These are phyloP conservation scores for Bruguiera hainesii DNA, from an alignment of 441 rosid species.

Conservation along the genomic window DNA sequence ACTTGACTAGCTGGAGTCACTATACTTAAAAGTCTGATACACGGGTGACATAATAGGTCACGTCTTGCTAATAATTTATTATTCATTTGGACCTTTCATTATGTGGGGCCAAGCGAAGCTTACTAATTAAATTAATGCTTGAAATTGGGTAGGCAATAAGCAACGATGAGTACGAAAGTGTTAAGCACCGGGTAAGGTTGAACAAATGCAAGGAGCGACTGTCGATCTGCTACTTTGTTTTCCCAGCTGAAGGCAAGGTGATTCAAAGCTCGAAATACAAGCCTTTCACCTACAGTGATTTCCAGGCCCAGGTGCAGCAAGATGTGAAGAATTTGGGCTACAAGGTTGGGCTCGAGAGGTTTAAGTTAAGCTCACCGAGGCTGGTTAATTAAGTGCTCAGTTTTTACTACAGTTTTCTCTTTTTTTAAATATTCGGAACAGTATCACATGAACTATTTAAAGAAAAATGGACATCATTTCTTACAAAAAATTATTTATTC, in stretches of 20 bases:
- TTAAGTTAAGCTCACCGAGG: slow-evolving; percentile 37
- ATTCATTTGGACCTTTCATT: no score
- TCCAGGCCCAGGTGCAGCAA: slow-evolving; percentile 58
- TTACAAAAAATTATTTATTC: no score
- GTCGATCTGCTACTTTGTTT: slow-evolving; percentile 77
- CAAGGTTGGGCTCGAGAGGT: slow-evolving; percentile 61
- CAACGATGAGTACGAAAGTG: slow-evolving; percentile 57
- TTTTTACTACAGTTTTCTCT: no score
- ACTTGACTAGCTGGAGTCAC: no score
- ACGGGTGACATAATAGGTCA: no score
- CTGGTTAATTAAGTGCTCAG: background rate
- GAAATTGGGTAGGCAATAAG: slow-evolving; percentile 52
- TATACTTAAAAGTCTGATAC: no score
- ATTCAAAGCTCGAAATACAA: slow-evolving; percentile 58
- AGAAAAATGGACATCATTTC: no score
- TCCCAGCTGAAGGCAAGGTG: slow-evolving; percentile 52
- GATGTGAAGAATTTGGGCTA: slow-evolving; percentile 50
- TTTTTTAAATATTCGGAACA: no score
- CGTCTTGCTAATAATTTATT: no score
- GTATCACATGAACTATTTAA: no score
- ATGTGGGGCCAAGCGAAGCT: no score
- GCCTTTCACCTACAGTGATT: slow-evolving; percentile 64
- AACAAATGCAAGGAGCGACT: slow-evolving; percentile 43
- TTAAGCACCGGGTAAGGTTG: slow-evolving; percentile 53
- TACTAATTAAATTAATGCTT: no score